Evolutionary conservation across 257 asterid genomes (phyloP), one percentile per base, ranked within the genome.

Genomic region (Primulina tabacum): DNA sequence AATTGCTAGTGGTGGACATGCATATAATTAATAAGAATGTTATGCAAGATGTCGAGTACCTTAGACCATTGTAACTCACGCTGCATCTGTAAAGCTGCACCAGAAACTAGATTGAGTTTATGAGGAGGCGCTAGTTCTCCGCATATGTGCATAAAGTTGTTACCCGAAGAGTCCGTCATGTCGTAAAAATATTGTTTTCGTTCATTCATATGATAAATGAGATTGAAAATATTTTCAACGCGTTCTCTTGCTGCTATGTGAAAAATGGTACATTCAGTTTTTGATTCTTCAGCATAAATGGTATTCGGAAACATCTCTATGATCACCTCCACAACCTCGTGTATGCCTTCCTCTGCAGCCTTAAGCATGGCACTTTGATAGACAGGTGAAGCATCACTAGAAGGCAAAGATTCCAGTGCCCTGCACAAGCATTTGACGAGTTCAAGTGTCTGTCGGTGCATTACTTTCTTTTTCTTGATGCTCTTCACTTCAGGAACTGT

Each of bases 181-280:
- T 4, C 17, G 0, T 18, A 56, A 40, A 7, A 43, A 47, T 47
- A 47, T 0, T 43, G 5, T 17, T 71, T 40, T 21, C 11, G 26
- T 2, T 50, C 71, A 16, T 35, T 64, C 79, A n/a, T 63, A 20
- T 65, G 59, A 28, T 29, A 62, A 1, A 63, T n/a, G n/a, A 69
- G 58, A 43, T 64, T 56, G 7, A 63, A 75, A 4, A 75, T 68
- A 16, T 40, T 4, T n/a, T 40, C 34, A 24, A 32, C 5, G 2
- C 75, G 79, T 8, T 70, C 33, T 53, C 52, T 20, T 2, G 62
- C 69, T 3, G 75, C 74, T 24, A 35, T 28, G 57, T 74, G 73
- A 34, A 68, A n/a, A 33, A 62, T 21, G 7, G 17, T 21, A 1
- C 37, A 24, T 1, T 24, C 0, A 5, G 37, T 18, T 65, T 34